Base-by-base conservation (phyloP, 2,329 filamentous ascomycete genomes). In the Pezicula neosporulosa region DNA sequence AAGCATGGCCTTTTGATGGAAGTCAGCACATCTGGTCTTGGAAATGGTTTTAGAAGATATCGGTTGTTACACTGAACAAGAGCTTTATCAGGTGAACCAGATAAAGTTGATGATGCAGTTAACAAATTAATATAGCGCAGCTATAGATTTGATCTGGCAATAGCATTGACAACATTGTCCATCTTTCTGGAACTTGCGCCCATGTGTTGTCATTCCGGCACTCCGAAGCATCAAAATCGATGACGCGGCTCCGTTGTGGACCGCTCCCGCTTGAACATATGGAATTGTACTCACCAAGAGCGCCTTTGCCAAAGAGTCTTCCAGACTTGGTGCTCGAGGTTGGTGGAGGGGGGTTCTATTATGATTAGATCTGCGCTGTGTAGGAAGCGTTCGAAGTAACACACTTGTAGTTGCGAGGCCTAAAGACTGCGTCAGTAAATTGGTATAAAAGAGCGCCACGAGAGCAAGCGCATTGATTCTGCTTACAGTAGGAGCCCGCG, bases 401-500 rank as follows among this genome's bases (percentile, higher is more conserved):
- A 7, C 33, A 44, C 42, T 21, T 97, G 80, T 56, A 89, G 78
- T 70, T 90, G 85, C 59, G 65, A 68, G 54, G 66, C 64, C 63
- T 66, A 28, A 13, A 15, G 27, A 27, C 28, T 10, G 16, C 2
- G 27, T 44, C 5, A 44, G 42, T 30, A 44, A 16, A 9, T 28
- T 6, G 24, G n/a, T 5, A 21, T n/a, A 21, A 18, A 18, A 21
- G 39, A 13, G 12, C 5, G 19, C 42, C 18, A 30, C 24, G 10
- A 18, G 24, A 27, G 21, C n/a, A 27, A 27, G 41, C 44, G 36
- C 39, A 36, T 24, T 44, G 41, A 48, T 27, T 16, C 21, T 16
- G 50, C 67, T 95, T 67, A 94, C 94, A 60, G 94, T 99, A 45
- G 94, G 94, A 73, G 90, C 90, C 81, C 94, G 87, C 73, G 89